phyloP scores from a whole-genome alignment of 2,329 filamentous ascomycete genomes.

The Dactylellina haptotyla region DNA sequence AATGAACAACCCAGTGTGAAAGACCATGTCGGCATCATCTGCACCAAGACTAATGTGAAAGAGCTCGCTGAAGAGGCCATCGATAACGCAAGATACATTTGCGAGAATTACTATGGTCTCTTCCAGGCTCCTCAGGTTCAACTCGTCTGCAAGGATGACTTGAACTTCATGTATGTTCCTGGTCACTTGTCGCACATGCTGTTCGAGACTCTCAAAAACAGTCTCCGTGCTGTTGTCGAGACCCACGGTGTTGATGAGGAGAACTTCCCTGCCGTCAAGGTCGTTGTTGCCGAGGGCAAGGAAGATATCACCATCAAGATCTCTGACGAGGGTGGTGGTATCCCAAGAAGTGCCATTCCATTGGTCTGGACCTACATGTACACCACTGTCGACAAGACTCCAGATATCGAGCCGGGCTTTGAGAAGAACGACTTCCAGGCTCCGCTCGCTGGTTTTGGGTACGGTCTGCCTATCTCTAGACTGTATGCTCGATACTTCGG shows the following conservation, averaged over 20 bases:
- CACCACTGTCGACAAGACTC: conserved; percentile 95
- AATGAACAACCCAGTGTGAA: conserved; percentile 92
- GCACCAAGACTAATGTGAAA: conserved; percentile 95
- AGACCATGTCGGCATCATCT: conserved; percentile 97
- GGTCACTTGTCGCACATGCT: conserved; percentile 99
- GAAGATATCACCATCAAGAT: conserved; percentile 99
- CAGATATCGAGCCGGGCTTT: conserved; percentile 94
- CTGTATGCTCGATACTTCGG: conserved; percentile 97
- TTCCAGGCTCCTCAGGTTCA: conserved; percentile 97
- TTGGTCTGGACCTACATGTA: conserved; percentile 99
- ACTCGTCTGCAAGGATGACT: conserved; percentile 89
- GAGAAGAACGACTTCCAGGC: conserved; percentile 99
- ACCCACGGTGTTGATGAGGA: conserved; percentile 87
- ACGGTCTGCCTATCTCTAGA: conserved; percentile 91
- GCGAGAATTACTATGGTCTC: conserved; percentile 96
- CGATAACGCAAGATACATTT: conserved; percentile 98
- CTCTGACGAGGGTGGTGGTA: conserved; percentile 94
- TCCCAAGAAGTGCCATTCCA: conserved; percentile 89
- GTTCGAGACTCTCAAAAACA: conserved; percentile 99
- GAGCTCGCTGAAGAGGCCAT: conserved; percentile 97
- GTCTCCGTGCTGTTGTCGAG: conserved; percentile 93
- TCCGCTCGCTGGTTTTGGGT: conserved; percentile 99
- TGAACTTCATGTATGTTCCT: conserved; percentile 99
- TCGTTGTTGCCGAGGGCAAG: conserved; percentile 96
- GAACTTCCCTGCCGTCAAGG: conserved; percentile 94